Conservation (phyloP, 179 eudicot species). For the Pouteria campechiana region DNA sequence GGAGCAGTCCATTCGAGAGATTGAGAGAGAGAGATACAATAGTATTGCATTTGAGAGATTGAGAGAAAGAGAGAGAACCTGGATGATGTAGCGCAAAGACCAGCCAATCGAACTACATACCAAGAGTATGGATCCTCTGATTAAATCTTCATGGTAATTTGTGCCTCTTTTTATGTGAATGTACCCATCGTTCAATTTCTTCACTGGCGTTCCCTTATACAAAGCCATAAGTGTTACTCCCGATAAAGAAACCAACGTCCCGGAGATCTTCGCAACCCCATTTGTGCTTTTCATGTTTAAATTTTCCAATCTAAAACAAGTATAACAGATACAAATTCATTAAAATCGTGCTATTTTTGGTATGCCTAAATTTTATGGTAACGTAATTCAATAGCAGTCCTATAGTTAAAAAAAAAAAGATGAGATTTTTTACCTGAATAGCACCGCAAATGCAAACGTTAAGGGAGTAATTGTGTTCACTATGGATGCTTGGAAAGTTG, state of each 20-base stretch:
- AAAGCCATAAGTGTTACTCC: conserved; percentile 65
- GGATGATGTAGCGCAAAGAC: conserved; percentile 76
- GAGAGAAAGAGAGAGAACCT: too few species aligned
- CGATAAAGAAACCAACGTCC: conserved; percentile 49
- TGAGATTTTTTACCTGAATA: conserved; percentile 34
- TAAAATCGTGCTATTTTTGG: too few species aligned
- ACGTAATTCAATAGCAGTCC: too few species aligned
- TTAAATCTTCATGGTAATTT: conserved; percentile 33
- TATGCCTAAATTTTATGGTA: too few species aligned
- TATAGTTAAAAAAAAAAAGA: neutral
- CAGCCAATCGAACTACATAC: conserved; percentile 60
- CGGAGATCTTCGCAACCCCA: conserved; percentile 55
- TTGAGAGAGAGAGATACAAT: too few species aligned
- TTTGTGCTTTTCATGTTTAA: conserved; percentile 36
- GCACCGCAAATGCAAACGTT: conserved; percentile 62
- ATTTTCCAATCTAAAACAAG: conserved; percentile 40
- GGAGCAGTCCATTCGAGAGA: too few species aligned
- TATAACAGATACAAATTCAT: too few species aligned
- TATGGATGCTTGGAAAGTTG: conserved; percentile 65
- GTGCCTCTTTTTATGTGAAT: conserved; percentile 28
- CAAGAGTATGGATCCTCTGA: conserved; percentile 52
- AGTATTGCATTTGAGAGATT: too few species aligned
- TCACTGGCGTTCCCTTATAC: conserved; percentile 48
- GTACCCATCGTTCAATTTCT: conserved; percentile 29
- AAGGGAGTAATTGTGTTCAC: conserved; percentile 60